Evolutionary conservation across 176 grass and related monocot genomes (phyloP).

Genomic region (Paspalum notatum): DNA sequence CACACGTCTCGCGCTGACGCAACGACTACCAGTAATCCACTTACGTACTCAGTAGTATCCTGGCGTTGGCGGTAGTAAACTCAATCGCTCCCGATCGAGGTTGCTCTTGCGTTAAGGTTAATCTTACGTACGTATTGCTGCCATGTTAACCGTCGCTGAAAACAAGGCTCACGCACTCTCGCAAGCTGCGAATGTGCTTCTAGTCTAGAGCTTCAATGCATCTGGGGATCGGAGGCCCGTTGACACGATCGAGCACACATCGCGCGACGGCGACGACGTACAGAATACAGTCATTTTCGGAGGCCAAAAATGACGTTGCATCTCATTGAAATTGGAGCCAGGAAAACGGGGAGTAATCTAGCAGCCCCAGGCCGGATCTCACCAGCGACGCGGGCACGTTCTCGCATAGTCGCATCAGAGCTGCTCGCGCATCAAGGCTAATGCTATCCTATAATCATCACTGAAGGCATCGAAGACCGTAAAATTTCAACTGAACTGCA

Average conservation of each 20-base stretch:
- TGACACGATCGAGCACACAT: not conserved
- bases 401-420: too few relatives aligned
- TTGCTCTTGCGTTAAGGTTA: conserved; percentile 36
- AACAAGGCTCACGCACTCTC: conserved; percentile 22
- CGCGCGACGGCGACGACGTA: not conserved
- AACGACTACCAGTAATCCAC: too few relatives aligned
- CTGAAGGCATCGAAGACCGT: not conserved
- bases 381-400: not conserved
- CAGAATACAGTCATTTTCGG: not conserved
- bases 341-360: not conserved
- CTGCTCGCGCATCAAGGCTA: conserved; percentile 24
- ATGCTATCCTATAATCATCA: conserved; percentile 17
- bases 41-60: too few relatives aligned
- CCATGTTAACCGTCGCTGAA: conserved; percentile 11
- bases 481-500: not conserved
- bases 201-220: not conserved
- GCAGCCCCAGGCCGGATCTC: conserved; percentile 22
- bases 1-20: too few relatives aligned
- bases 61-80: too few relatives aligned
- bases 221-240: conserved; percentile 44
- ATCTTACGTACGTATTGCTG: not conserved
- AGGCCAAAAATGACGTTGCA: too few relatives aligned
- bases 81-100: too few relatives aligned
- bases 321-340: not conserved
- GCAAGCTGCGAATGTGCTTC: not conserved